phyloP scores from a whole-genome alignment of 2,329 filamentous ascomycete species.

The Bipolaris victoriae region DNA sequence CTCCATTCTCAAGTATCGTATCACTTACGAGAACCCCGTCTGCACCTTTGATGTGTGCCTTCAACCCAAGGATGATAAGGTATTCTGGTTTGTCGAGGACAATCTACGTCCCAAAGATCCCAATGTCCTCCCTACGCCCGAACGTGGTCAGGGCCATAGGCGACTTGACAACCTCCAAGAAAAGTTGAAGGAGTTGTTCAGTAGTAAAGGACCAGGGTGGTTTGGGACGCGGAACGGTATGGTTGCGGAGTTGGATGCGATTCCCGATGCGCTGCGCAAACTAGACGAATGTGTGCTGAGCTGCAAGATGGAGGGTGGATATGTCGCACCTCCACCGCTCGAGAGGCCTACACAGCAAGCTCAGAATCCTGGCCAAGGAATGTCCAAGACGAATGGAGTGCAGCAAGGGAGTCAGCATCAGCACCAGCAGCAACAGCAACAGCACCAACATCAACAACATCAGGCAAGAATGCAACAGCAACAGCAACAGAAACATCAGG shows the following conservation, averaged over 20 bases:
- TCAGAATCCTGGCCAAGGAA: conserved; percentile 8
- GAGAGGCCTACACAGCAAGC: conserved; percentile 11
- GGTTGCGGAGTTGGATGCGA: conserved; percentile 45
- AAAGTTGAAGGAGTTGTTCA: conserved; percentile 45
- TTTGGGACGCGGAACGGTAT: conserved; percentile 48
- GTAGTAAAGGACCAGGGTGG: conserved; percentile 42
- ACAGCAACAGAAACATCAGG: conserved; percentile 14
- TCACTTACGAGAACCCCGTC: conserved; percentile 51
- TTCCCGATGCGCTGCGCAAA: conserved; percentile 44
- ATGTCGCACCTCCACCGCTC: conserved; percentile 28
- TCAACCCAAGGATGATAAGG: conserved; percentile 39
- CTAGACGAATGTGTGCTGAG: conserved; percentile 48
- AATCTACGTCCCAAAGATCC: conserved; percentile 28
- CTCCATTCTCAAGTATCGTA: conserved; percentile 44
- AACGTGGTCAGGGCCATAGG: conserved; percentile 36
- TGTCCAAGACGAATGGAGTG: conserved; percentile 3
- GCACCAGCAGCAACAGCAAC: conserved; percentile 12
- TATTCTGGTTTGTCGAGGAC: conserved; percentile 49
- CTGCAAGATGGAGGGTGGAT: conserved; percentile 40
- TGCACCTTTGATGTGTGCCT: conserved; percentile 49
- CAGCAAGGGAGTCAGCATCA: conserved; percentile 15
- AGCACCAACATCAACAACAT: conserved; percentile 17
- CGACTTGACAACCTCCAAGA: conserved; percentile 38
- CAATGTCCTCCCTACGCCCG: conserved; percentile 33
- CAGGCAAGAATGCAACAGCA: conserved; percentile 20